Percentiles rank a stretch among this genome's conserved stretches.
Conservation (phyloP, 495 filamentous ascomycete genomes). For the Platismatia glauca region DNA sequence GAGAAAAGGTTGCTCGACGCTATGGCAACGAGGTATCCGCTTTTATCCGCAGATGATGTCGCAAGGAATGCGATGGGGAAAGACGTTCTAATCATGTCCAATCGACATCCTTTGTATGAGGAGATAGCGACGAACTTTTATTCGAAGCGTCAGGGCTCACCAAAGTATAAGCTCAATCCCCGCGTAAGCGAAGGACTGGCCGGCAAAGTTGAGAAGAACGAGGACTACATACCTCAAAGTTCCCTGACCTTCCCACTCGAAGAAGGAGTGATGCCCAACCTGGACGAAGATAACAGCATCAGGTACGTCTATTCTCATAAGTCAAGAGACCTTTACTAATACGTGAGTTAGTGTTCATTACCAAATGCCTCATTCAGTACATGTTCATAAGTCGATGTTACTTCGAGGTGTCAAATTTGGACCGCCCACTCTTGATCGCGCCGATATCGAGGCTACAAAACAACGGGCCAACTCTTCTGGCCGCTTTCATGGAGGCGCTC, state of each 20-base stretch:
- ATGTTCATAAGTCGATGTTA: conserved; percentile 88
- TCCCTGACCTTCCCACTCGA: conserved; percentile 57
- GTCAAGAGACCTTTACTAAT: conserved; percentile 28
- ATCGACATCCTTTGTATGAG: conserved; percentile 71
- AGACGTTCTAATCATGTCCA: conserved; percentile 77
- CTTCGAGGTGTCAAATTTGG: conserved; percentile 71
- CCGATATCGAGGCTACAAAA: conserved; percentile 62
- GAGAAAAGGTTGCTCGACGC: conserved; percentile 76
- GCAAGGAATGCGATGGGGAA: conserved; percentile 70
- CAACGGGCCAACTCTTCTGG: conserved; percentile 51
- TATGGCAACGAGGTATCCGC: conserved; percentile 71
- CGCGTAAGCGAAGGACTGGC: conserved; percentile 65
- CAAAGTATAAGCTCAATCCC: conserved; percentile 61
- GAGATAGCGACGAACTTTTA: conserved; percentile 77
- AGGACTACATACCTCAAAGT: conserved; percentile 65
- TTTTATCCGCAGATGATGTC: conserved; percentile 68
- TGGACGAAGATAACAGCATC: conserved; percentile 77
- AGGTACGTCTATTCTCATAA: conserved; percentile 44
- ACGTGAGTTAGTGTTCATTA: conserved; percentile 61
- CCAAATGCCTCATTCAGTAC: conserved; percentile 59
- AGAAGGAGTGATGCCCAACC: conserved; percentile 56
- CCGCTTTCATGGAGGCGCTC: conserved; percentile 54
- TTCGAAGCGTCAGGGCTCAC: conserved; percentile 66
- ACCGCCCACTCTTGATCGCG: conserved; percentile 56
- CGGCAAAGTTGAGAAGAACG: conserved; percentile 74